Base-by-base conservation (phyloP, 306 rosid genomes). In the Vigna angularis region DNA sequence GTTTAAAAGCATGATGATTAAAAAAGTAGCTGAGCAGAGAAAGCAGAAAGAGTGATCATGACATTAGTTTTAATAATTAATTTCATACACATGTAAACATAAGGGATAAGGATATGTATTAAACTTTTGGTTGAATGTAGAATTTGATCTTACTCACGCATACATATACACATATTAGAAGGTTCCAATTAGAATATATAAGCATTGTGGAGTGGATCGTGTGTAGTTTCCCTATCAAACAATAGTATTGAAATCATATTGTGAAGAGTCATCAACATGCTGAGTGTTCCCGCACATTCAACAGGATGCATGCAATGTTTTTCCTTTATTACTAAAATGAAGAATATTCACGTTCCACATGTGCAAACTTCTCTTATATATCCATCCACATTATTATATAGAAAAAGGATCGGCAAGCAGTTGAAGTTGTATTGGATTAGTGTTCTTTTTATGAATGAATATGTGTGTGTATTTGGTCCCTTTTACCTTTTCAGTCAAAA, bases 201-300 rank as follows among this genome's bases (percentile, higher is more conserved):
- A 10, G 51, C 67, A 22, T 16, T 44, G 18, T 44, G n/a, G 18
- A 56, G 59, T 74, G 70, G 49, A 17, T 47, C 18, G 22, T 11
- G 1, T 20, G 28, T 28, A 6, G 10, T 32, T 28, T 65, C 17
- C 58, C 57, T 16, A 58, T 42, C 30, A 48, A 62, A 74, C n/a
- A 26, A 26, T 26, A 26, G 28, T 26, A 26, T 26, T 26, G 3
- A 26, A 26, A 26, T 26, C 28, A 74, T 11, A 63, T 32, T 4
- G 63, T 75, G 62, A 75, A 11, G 30, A 11, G 32, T 44, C 40
- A 57, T 22, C n/a, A 57, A 38, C 64, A 70, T 78, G 82, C 71
- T 59, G 55, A 70, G 64, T 78, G 64, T 70, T 67, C 30, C 64
- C 70, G 70, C 81, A 69, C 57, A 44, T 62, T 40, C 44, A 26